These are phyloP conservation scores for Fusarium falciforme DNA, from an alignment of 2,329 filamentous ascomycete species.

Conservation along the genomic window DNA sequence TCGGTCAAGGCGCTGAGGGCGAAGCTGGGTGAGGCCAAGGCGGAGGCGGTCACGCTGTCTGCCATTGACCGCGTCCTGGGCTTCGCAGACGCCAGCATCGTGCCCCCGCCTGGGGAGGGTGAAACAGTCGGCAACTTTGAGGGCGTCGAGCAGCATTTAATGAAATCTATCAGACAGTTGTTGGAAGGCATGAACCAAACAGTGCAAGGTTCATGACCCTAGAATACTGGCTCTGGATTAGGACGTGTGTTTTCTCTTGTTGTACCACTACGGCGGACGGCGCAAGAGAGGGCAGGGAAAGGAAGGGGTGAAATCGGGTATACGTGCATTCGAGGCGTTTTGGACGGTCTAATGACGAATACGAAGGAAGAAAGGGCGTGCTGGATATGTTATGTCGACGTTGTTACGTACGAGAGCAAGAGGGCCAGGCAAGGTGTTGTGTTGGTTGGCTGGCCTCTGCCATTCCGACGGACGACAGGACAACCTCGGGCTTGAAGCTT, in stretches of 20 bases:
- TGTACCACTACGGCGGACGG: not conserved
- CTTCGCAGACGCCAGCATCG: constrained; percentile 57
- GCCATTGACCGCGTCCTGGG: constrained; percentile 64
- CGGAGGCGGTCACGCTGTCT: constrained; percentile 61
- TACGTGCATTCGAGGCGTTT: constrained; percentile 39
- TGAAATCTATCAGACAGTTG: constrained; percentile 54
- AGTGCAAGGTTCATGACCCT: constrained; percentile 36
- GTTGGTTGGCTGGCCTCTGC: constrained; percentile 2
- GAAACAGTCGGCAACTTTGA: constrained; percentile 51
- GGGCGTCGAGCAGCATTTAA: constrained; percentile 55
- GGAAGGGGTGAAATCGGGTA: constrained; percentile 20
- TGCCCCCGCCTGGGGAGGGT: constrained; percentile 49
- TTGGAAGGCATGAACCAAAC: constrained; percentile 55
- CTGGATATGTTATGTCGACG: constrained; percentile 32
- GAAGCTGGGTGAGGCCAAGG: constrained; percentile 54
- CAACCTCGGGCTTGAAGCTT: constrained; percentile 4
- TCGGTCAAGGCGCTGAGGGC: constrained; percentile 56
- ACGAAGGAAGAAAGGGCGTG: constrained; percentile 33
- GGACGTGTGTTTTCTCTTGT: not conserved
- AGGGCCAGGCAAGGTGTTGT: not conserved
- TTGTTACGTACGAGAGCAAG: constrained; percentile 11
- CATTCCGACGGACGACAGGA: constrained; percentile 13
- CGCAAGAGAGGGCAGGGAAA: constrained; percentile 2
- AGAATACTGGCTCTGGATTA: not conserved
- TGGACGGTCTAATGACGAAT: constrained; percentile 42